Conservation (phyloP, 2,329 filamentous ascomycete genomes). For the Colletotrichum tropicicola region DNA sequence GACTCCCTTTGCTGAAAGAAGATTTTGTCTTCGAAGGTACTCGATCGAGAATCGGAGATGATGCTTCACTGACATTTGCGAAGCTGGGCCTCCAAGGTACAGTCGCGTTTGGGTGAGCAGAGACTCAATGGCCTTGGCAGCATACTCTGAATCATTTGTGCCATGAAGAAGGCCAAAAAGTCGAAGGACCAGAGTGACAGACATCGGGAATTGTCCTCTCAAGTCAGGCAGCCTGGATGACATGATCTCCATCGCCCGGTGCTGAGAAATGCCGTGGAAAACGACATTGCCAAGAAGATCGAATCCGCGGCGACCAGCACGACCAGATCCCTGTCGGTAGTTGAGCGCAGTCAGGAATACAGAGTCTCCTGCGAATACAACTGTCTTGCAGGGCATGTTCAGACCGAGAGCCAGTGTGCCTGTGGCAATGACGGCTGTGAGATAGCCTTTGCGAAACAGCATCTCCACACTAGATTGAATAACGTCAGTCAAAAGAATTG, state of each 20-base stretch:
- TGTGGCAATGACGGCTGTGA: conserved; percentile 78
- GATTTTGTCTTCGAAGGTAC: conserved; percentile 74
- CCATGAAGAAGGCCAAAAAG: conserved; percentile 73
- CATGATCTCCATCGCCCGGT: conserved; percentile 74
- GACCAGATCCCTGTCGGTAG: conserved; percentile 79
- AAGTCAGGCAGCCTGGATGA: conserved; percentile 79
- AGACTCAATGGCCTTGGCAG: conserved; percentile 69
- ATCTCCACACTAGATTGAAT: conserved; percentile 66
- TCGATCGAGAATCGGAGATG: conserved; percentile 85
- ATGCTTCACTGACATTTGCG: conserved; percentile 76
- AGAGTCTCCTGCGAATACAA: conserved; percentile 79
- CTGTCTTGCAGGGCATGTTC: conserved; percentile 86
- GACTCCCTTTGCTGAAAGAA: conserved; percentile 67
- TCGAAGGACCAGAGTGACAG: conserved; percentile 75
- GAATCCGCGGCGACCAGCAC: conserved; percentile 82
- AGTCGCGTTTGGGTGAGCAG: conserved; percentile 75
- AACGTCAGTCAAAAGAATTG: background rate
- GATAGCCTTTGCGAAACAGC: conserved; percentile 76
- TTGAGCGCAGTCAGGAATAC: conserved; percentile 78
- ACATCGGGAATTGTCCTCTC: conserved; percentile 81
- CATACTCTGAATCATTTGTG: conserved; percentile 70
- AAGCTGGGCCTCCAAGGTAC: conserved; percentile 74
- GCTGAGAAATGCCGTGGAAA: conserved; percentile 71
- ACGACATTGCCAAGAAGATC: conserved; percentile 84
- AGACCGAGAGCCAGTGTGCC: conserved; percentile 81